Percentiles rank a stretch among this genome's conserved stretches.
These are phyloP conservation scores for Sporothrix inflata DNA, from an alignment of 2,329 filamentous ascomycete genomes.

Conservation along the genomic window DNA sequence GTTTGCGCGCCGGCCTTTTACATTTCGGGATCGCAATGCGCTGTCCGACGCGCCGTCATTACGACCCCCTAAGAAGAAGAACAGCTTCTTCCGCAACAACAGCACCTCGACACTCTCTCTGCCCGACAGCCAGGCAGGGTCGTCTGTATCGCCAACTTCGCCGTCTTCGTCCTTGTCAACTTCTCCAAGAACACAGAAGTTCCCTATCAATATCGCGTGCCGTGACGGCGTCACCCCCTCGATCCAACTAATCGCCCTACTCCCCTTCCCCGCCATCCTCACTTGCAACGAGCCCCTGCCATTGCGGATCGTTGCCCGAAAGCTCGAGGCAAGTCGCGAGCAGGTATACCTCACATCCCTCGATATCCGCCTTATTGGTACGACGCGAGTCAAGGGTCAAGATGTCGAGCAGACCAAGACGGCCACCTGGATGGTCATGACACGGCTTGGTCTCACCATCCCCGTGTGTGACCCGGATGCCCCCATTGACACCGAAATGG, in stretches of 20 bases:
- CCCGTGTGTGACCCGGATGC: slow-evolving; percentile 65
- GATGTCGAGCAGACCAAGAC: slow-evolving; percentile 71
- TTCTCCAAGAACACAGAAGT: slow-evolving; percentile 2
- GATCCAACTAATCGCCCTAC: slow-evolving; percentile 73
- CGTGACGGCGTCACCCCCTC: slow-evolving; percentile 59
- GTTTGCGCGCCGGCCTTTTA: slow-evolving; percentile 75
- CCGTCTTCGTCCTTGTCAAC: background rate
- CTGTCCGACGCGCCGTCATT: slow-evolving; percentile 33
- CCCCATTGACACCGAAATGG: slow-evolving; percentile 66
- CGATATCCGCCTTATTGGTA: slow-evolving; percentile 79
- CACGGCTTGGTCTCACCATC: slow-evolving; percentile 70
- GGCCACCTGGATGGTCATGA: slow-evolving; percentile 75
- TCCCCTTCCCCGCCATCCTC: slow-evolving; percentile 85
- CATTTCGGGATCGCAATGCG: slow-evolving; percentile 53
- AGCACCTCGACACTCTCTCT: slow-evolving; percentile 52
- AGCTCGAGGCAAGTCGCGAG: slow-evolving; percentile 69
- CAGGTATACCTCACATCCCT: slow-evolving; percentile 76
- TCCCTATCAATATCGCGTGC: slow-evolving; percentile 42
- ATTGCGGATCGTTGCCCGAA: slow-evolving; percentile 77
- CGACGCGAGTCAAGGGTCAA: slow-evolving; percentile 78
- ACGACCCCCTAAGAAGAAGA: slow-evolving; percentile 53
- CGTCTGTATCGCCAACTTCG: background rate
- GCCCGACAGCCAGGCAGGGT: slow-evolving; percentile 3
- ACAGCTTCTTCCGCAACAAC: slow-evolving; percentile 38
- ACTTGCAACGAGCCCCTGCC: slow-evolving; percentile 88